Evolutionary conservation across 2,329 filamentous ascomycete species (phyloP).

Genomic region (Dactylonectria estremocensis): DNA sequence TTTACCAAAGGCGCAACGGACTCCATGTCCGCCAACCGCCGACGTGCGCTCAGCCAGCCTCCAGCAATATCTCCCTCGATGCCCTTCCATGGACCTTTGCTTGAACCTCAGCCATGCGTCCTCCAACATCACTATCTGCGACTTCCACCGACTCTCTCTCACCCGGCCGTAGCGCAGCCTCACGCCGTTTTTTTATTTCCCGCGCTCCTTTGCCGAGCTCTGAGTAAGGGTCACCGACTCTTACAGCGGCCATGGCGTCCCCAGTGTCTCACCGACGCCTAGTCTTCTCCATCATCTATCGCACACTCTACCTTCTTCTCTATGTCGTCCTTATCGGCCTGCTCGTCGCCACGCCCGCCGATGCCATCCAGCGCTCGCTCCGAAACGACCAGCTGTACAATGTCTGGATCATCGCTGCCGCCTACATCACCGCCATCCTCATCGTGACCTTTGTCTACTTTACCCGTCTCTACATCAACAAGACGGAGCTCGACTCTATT

Average conservation of each 20-base stretch:
- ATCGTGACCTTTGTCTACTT: constrained; percentile 84
- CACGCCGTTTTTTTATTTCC: not conserved
- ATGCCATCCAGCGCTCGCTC: constrained; percentile 85
- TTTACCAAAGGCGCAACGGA: constrained; percentile 23
- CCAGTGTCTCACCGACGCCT: constrained; percentile 63
- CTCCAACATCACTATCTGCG: constrained; percentile 28
- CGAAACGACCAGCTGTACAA: constrained; percentile 79
- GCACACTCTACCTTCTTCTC: constrained; percentile 82
- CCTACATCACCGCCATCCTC: constrained; percentile 80
- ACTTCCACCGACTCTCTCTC: constrained; percentile 35
- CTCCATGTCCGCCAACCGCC: constrained; percentile 31
- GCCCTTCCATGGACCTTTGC: constrained; percentile 12
- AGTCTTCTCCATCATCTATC: constrained; percentile 86
- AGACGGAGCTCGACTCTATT: constrained; percentile 83
- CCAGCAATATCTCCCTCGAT: constrained; percentile 34
- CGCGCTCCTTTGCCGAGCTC: not conserved
- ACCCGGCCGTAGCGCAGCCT: constrained; percentile 16
- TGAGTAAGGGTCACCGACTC: not conserved
- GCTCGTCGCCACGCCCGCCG: constrained; percentile 84
- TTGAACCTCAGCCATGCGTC: constrained; percentile 49
- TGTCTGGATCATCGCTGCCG: constrained; percentile 84
- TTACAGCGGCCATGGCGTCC: constrained; percentile 40
- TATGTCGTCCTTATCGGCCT: constrained; percentile 81
- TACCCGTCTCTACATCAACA: constrained; percentile 88
- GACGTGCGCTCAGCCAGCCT: constrained; percentile 44